Conservation (phyloP, 495 filamentous ascomycete genomes). For the Oidiodendron maius region DNA sequence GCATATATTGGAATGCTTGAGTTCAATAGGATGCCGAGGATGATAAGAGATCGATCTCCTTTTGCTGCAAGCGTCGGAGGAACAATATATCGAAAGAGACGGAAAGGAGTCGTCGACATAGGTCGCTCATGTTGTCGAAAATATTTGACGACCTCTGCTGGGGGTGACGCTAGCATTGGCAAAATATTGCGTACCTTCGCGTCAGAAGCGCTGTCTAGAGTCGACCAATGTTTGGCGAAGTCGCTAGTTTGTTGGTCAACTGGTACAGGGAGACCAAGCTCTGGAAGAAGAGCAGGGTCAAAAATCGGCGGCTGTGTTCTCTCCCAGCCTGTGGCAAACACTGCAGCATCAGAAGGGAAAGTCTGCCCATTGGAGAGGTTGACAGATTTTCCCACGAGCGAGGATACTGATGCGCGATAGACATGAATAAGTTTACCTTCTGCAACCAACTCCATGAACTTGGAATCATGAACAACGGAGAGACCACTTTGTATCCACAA, state of each 20-base stretch:
- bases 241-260: background rate
- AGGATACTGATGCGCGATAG: background rate
- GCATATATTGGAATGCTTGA: slow-evolving; percentile 12
- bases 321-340: slow-evolving; percentile 28
- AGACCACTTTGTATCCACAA: slow-evolving; percentile 6
- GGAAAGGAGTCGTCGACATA: slow-evolving; percentile 17
- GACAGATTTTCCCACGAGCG: background rate
- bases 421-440: slow-evolving; percentile 7
- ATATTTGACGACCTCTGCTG: slow-evolving; percentile 1
- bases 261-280: slow-evolving; percentile 4
- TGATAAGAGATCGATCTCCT: slow-evolving; percentile 20
- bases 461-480: slow-evolving; percentile 5
- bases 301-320: background rate
- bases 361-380: slow-evolving; percentile 12
- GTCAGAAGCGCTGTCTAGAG: slow-evolving; percentile 19
- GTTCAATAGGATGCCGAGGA: slow-evolving; percentile 21
- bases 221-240: slow-evolving; percentile 15
- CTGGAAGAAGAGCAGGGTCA: slow-evolving; percentile 6
- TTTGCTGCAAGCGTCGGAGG: slow-evolving; percentile 18
- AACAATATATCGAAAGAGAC: slow-evolving; percentile 23
- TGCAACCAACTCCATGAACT: slow-evolving; percentile 4
- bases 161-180: slow-evolving; percentile 14
- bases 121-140: background rate
- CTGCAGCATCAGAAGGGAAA: slow-evolving; percentile 18
- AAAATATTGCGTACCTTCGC: slow-evolving; percentile 11